Evolutionary conservation across 495 filamentous ascomycete genomes (phyloP).

Genomic region (Choiromyces venosus): DNA sequence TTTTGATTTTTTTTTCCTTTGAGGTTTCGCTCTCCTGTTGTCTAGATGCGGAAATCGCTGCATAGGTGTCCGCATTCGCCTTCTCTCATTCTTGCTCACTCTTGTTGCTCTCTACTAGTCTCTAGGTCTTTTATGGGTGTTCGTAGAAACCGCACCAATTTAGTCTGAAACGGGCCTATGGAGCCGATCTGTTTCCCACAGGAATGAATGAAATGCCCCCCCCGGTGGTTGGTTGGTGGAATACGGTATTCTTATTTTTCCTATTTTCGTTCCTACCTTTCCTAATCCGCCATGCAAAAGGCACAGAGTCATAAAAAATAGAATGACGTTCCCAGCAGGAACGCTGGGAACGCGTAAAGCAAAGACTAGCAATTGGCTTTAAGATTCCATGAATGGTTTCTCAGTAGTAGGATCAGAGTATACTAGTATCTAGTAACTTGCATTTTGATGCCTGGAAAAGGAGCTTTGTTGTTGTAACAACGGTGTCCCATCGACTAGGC

Average conservation of each 20-base stretch:
- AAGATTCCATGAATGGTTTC: slow-evolving; percentile 19
- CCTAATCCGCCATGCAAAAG: slow-evolving; percentile 6
- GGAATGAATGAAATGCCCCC: slow-evolving; percentile 26
- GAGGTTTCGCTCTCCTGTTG: slow-evolving; percentile 17
- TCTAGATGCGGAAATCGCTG: slow-evolving; percentile 16
- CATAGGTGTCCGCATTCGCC: slow-evolving; percentile 24
- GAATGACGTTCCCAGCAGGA: neutral
- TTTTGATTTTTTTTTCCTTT: neutral
- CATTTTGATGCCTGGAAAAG: neutral
- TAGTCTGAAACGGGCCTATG: slow-evolving; percentile 31
- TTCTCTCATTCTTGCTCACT: neutral
- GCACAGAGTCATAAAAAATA: slow-evolving; percentile 7
- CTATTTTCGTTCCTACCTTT: slow-evolving; percentile 6
- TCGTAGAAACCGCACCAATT: slow-evolving; percentile 19
- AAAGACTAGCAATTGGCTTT: slow-evolving; percentile 6
- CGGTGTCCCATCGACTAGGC: neutral
- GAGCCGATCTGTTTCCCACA: slow-evolving; percentile 29
- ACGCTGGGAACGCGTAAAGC: slow-evolving; percentile 14
- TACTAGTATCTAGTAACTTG: neutral
- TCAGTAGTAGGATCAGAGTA: slow-evolving; percentile 28
- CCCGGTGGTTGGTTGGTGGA: slow-evolving; percentile 25
- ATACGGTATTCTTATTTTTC: slow-evolving; percentile 30
- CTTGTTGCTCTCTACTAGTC: neutral
- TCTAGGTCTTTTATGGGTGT: slow-evolving; percentile 16
- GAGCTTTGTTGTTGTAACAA: neutral